Evolutionary conservation across 2,329 filamentous ascomycete genomes (phyloP), one percentile per base, ranked within the genome.

Genomic region (Hypomyces perniciosus): DNA sequence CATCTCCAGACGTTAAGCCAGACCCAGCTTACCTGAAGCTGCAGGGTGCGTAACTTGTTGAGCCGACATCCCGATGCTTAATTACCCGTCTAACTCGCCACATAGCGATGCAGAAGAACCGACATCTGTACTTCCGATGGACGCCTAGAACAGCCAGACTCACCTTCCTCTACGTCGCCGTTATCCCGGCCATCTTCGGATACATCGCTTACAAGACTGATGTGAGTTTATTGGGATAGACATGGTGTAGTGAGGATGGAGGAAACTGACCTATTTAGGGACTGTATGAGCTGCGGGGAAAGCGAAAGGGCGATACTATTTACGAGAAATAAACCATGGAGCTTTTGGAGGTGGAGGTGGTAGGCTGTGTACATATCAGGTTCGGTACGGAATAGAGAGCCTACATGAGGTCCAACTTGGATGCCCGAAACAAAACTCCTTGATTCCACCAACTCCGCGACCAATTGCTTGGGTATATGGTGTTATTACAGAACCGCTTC

Each of bases 101-200:
- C 53, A 61, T 63, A 96, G 91, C 86, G 68, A 88, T 96, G 83
- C 82, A 80, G 64, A 76, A 80, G 64, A 90, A 88, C 76, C 86
- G 93, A 59, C 86, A 91, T 81, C 90, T 90, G 74, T 96, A 89
- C 81, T 99, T 97, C 81, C 82, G 90, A 70, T 97, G 90, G 89
- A 97, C 87, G 34, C 80, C 83, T 47, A 80, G 87, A 64, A 95
- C 90, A 42, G 90, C 89, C 30, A 83, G 81, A 73, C 71, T 96
- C 63, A 84, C 85, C 4, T 82, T 96, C 66, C 76, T 85, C 57
- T 96, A 92, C 70, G 79, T 86, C 52, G 73, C 84, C 33, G 73
- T 85, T 48, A 80, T 96, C 40, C 93, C 93, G 6, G 69, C 73
- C 38, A 75, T 87, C 51, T 62, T 95, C 59, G 84, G 84, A 43